Evolutionary conservation across 2,329 filamentous ascomycete genomes (phyloP), one percentile per base, ranked within the genome.

Genomic region (Emydomyces testavorans): DNA sequence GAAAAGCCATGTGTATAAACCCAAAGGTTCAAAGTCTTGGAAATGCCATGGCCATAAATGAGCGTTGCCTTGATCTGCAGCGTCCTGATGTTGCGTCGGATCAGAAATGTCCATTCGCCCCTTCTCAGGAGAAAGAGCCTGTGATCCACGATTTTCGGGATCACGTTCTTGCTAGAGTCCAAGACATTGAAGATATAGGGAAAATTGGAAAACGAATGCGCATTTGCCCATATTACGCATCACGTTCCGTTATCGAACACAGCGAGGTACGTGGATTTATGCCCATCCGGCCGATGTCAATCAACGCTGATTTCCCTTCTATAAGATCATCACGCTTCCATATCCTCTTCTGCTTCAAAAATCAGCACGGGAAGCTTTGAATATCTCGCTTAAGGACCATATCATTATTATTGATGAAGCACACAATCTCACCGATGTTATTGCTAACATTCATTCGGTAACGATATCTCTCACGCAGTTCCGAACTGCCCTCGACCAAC

Each of bases 401-500:
- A 74, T 98, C 0, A 80, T 98, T n/a, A 84, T 98, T 21, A 85
- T 98, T 40, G 92, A 98, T 56, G 92, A 98, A 69, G 92, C 92
- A 0, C 92, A 98, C 62, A 98, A 98, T 60, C 77, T 98, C 45
- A 94, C 95, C 83, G 89, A 95, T 62, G 88, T 90, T 0, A 86
- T 98, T 38, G 78, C 86, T 13, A 83, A 81, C 38, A 92, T 94
- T 28, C 81, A 95, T 62, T 89, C 89, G 0, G 79, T 86, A 0
- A 79, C 84, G 29, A 75, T 96, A 16, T 78, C 78, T 2, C 69
- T 94, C 3, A 70, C 70, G 21, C 88, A 95, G 53, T 70, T 96
- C 15, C 78, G 78, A 42, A 75, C 76, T 50, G 85, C 83, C 2
- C 77, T 85, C 46, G 74, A 75, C 41, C 88, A 94, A 66, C 72